These are phyloP conservation scores for Kwoniella shivajii DNA, from an alignment of 1,284 basidiomycete genomes.

Conservation along the genomic window DNA sequence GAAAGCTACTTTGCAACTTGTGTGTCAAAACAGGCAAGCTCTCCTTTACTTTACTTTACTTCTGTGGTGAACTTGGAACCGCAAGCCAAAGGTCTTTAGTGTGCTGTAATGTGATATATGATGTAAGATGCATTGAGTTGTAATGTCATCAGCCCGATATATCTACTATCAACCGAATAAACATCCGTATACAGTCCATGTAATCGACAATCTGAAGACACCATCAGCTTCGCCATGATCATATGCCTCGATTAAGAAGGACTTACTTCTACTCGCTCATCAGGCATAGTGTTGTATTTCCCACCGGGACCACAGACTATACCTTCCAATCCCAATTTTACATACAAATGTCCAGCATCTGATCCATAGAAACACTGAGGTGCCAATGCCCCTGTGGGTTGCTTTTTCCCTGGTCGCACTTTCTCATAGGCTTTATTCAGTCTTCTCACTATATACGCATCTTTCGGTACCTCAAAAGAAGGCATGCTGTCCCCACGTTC, in stretches of 20 bases:
- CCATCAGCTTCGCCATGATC: neutral
- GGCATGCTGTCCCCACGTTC: conserved; percentile 17
- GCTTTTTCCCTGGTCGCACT: conserved; percentile 13
- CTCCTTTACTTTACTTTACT: too few relatives aligned
- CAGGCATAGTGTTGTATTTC: conserved; percentile 26
- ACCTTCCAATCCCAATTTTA: conserved; percentile 15
- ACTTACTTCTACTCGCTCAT: conserved; percentile 20
- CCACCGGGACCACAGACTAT: conserved; percentile 25
- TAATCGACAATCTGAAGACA: conserved; percentile 14
- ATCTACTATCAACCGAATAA: conserved; percentile 17
- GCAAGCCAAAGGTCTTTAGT: too few relatives aligned
- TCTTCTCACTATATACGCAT: conserved; percentile 17
- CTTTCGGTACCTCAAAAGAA: conserved; percentile 17
- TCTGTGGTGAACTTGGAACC: too few relatives aligned
- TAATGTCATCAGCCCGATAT: conserved; percentile 11
- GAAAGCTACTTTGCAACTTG: too few relatives aligned
- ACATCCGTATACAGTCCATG: conserved; percentile 21
- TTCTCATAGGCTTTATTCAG: conserved; percentile 16
- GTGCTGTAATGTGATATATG: too few relatives aligned
- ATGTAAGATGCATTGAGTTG: too few relatives aligned
- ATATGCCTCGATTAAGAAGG: too few relatives aligned
- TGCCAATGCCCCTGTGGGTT: conserved; percentile 19
- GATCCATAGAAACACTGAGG: conserved; percentile 24
- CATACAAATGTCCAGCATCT: conserved; percentile 23
- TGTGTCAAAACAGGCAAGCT: too few relatives aligned